Evolutionary conservation across 768 basidiomycete species (phyloP).

Genomic region (Auricularia cornea): DNA sequence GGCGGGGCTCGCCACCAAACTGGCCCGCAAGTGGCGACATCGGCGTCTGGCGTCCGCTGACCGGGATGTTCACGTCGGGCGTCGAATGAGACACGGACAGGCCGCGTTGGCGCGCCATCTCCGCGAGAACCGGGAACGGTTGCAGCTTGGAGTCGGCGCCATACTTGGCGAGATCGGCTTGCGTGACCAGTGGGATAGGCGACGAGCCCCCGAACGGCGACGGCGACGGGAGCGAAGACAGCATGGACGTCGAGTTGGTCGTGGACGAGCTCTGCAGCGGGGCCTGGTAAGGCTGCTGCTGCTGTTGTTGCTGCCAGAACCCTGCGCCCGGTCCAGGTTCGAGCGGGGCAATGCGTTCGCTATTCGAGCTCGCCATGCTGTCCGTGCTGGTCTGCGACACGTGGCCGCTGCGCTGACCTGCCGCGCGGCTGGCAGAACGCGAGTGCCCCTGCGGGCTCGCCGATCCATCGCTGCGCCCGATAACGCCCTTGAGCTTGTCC

Average conservation of each 20-base stretch:
- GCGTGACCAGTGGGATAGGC: constrained; percentile 69
- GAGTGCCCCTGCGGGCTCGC: background rate
- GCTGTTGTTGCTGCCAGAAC: constrained; percentile 31
- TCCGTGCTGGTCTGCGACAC: background rate
- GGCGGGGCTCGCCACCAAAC: background rate
- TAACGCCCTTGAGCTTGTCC: background rate
- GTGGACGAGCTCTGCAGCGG: constrained; percentile 43
- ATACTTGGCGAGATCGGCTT: constrained; percentile 64
- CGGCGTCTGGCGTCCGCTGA: background rate
- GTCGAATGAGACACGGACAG: background rate
- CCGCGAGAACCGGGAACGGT: constrained; percentile 83
- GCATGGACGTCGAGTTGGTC: constrained; percentile 55
- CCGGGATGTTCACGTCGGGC: background rate
- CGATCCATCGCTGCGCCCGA: background rate
- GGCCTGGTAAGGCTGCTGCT: constrained; percentile 14
- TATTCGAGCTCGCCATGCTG: background rate
- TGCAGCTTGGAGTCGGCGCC: constrained; percentile 67
- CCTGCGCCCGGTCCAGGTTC: background rate
- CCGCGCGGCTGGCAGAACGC: background rate
- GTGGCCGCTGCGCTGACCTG: background rate
- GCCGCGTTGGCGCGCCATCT: constrained; percentile 34
- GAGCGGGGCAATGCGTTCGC: background rate
- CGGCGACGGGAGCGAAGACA: constrained; percentile 47
- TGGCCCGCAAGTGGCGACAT: background rate
- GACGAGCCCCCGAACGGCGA: constrained; percentile 49